Evolutionary conservation across 306 rosid species (phyloP).

Genomic region (Quercus aquifolioides): DNA sequence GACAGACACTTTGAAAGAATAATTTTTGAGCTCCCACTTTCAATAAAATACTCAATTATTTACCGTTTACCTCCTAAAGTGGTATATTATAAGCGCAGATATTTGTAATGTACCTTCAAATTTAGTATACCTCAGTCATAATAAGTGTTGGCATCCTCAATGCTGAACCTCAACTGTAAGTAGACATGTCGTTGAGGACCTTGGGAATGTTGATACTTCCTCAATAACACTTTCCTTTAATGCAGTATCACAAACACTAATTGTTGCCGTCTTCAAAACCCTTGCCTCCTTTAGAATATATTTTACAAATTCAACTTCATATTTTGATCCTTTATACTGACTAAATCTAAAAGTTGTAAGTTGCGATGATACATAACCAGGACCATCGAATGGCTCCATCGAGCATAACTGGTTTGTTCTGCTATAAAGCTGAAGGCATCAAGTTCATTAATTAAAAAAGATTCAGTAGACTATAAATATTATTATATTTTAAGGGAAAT

Average conservation of each 20-base stretch:
- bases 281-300: conserved; percentile 6
- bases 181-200: background rate
- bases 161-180: background rate
- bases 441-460: background rate
- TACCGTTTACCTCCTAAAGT: no score
- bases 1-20: no score
- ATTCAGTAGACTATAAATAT: background rate
- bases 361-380: conserved; percentile 4
- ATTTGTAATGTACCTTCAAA: no score
- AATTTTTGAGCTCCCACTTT: no score
- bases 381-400: background rate
- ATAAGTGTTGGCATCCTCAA: no score
- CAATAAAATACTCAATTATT: no score
- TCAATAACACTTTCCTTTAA: no score
- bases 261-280: background rate
- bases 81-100: no score
- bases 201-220: background rate
- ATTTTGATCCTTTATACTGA: background rate
- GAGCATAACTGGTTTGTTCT: background rate
- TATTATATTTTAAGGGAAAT: background rate
- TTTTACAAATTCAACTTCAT: background rate
- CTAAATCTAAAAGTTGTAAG: background rate
- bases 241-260: background rate
- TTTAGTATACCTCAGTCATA: no score
- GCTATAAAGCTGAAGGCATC: conserved; percentile 3